Percentiles rank a stretch among this genome's conserved stretches.
phyloP scores from a whole-genome alignment of 805 yeast genomes.

The Candida easanensis region DNA sequence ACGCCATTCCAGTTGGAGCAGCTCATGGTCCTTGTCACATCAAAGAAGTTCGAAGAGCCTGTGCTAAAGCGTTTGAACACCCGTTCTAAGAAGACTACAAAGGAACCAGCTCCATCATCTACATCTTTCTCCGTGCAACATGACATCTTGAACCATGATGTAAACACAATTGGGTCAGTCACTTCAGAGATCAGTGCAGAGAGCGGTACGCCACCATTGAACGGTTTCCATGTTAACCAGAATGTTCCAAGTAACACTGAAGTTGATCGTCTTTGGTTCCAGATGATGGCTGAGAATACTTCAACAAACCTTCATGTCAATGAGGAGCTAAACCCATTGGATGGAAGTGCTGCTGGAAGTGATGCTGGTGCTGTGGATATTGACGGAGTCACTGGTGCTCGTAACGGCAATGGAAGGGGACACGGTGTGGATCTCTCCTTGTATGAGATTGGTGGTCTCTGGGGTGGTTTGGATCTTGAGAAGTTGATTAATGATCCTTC shows the following conservation, averaged over 20 bases:
- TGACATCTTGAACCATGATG: not conserved
- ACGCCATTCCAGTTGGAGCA: slow-evolving; percentile 23
- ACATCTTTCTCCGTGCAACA: not conserved
- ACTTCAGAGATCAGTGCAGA: slow-evolving; percentile 5
- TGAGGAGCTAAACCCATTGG: slow-evolving; percentile 1
- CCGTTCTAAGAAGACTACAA: slow-evolving; percentile 9
- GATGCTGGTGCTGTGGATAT: not conserved
- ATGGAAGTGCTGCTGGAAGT: not conserved
- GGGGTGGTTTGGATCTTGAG: slow-evolving; percentile 18
- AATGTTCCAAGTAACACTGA: slow-evolving; percentile 19
- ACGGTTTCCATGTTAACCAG: slow-evolving; percentile 21
- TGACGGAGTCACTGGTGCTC: not conserved
- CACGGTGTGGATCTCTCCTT: not conserved
- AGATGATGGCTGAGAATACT: slow-evolving; percentile 23
- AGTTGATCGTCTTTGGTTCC: slow-evolving; percentile 26
- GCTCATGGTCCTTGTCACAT: slow-evolving; percentile 13
- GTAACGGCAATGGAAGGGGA: not conserved
- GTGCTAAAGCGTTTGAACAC: slow-evolving; percentile 14
- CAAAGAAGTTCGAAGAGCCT: slow-evolving; percentile 18
- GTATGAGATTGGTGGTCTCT: slow-evolving; percentile 7
- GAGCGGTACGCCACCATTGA: slow-evolving; percentile 12
- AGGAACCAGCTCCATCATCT: not conserved
- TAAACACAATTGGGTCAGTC: not conserved
- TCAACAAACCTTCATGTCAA: not conserved
- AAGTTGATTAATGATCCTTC: slow-evolving; percentile 19